These are phyloP conservation scores for Sugiyamaella japonica DNA, from an alignment of 1,139 yeast species.

Conservation along the genomic window DNA sequence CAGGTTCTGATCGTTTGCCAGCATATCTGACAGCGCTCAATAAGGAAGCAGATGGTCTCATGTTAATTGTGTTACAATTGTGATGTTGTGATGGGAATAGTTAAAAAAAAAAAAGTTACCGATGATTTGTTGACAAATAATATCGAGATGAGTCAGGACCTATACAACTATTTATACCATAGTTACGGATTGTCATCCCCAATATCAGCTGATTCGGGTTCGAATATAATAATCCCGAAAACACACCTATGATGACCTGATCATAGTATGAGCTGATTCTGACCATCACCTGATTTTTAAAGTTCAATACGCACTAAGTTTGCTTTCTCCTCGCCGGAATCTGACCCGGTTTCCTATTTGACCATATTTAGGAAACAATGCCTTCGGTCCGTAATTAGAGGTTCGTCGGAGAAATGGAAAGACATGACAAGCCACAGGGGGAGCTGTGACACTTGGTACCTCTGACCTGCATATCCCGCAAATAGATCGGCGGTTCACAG, in stretches of 20 bases:
- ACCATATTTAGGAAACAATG: background rate
- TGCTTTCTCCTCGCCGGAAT: background rate
- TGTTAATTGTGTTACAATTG: background rate
- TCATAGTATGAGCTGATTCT: background rate
- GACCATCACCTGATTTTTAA: background rate
- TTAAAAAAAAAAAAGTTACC: background rate
- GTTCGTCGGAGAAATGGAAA: no score
- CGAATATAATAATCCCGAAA: background rate
- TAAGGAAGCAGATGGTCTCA: conserved; percentile 13
- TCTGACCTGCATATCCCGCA: background rate
- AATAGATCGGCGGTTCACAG: background rate
- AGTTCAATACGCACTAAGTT: background rate
- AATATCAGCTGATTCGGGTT: background rate
- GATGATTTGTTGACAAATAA: background rate
- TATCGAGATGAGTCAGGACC: no score
- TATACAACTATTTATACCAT: no score
- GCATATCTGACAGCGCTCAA: background rate
- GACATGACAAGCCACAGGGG: no score
- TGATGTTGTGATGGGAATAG: background rate
- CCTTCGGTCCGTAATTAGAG: no score
- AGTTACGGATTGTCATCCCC: no score
- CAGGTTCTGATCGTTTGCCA: conserved; percentile 5
- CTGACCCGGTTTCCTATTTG: background rate
- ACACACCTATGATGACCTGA: background rate
- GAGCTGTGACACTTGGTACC: background rate